Evolutionary conservation across 2,329 filamentous ascomycete species (phyloP), one percentile per base, ranked within the genome.

Genomic region (Fusarium bulbicola): DNA sequence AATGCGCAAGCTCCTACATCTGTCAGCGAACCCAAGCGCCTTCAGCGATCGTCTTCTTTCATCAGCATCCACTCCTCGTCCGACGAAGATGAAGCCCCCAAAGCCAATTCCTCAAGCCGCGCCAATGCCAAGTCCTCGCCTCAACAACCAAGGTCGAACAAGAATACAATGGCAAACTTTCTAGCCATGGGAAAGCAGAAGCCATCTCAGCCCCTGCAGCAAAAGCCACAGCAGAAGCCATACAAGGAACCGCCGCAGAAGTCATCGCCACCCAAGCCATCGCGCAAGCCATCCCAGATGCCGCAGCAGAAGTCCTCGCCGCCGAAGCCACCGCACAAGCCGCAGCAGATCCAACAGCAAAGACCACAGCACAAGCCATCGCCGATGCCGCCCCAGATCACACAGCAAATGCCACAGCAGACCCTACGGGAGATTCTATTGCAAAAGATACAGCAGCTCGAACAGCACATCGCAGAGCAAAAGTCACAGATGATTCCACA

Each of bases 351-450:
- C 15, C 40, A 18, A 8, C n/a, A 13, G 42, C 15, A 24, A 43
- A 24, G 3, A 6, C 1, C 1, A 42, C 40, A 32, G 20, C 37
- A n/a, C 21, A 16, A 0, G 7, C 21, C 14, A 11, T 9, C 6
- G 14, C 40, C 24, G 14, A 43, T 9, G 21, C 40, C 14, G 6
- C n/a, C 15, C n/a, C n/a, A 24, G 40, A 26, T 18, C 42, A 24
- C 13, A 9, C 24, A 9, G 24, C 7, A 26, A 26, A 24, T 1
- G 15, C 6, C 1, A 43, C 42, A 7, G 32, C 34, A 40, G 37
- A 40, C 13, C 20, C 37, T 5, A 40, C 37, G 13, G 12, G 12
- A 40, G 12, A 40, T 40, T 4, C 37, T 34, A 1, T 3, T 34
- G 32, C 32, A 34, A 34, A 34, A 34, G 32, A 34, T 34, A 34